phyloP scores from a whole-genome alignment of 352 stramenopile species.

The Phytophthora pini region DNA sequence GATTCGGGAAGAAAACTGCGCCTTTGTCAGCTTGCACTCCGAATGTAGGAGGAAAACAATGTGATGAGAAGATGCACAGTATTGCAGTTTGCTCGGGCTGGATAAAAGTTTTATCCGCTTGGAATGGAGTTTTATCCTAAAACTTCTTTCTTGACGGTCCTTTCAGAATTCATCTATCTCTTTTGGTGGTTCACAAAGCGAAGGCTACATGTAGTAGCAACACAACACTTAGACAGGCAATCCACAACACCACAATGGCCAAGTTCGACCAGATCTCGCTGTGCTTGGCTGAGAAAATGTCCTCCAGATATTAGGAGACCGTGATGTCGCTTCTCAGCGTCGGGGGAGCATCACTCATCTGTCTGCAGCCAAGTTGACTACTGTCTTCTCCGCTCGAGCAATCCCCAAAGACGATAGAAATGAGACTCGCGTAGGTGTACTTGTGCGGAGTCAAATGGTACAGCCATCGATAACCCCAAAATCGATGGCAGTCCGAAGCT shows the following conservation, averaged over 20 bases:
- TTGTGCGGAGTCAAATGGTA: constrained; percentile 37
- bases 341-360: constrained; percentile 14
- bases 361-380: constrained; percentile 2
- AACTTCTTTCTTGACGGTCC: no score
- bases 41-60: no score
- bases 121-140: no score
- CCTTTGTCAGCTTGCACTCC: no score
- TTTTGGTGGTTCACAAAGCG: constrained; percentile 28
- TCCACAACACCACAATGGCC: background rate
- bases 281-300: constrained; percentile 14
- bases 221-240: constrained; percentile 72
- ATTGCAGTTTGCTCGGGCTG: no score
- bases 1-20: no score
- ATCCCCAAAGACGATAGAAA: constrained; percentile 18
- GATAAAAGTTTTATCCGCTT: no score
- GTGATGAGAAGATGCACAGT: no score
- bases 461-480: constrained; percentile 28
- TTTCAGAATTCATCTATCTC: background rate
- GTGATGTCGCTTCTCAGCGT: constrained; percentile 7
- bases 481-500: constrained; percentile 44
- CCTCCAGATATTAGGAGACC: constrained; percentile 47
- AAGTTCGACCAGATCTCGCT: constrained; percentile 33
- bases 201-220: constrained; percentile 55
- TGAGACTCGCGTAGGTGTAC: constrained; percentile 18
- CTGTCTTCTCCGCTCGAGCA: constrained; percentile 6